Percentiles rank a stretch among this genome's conserved stretches.
Conservation (phyloP, 148 eudicot genomes). For the Spergularia bocconei region DNA sequence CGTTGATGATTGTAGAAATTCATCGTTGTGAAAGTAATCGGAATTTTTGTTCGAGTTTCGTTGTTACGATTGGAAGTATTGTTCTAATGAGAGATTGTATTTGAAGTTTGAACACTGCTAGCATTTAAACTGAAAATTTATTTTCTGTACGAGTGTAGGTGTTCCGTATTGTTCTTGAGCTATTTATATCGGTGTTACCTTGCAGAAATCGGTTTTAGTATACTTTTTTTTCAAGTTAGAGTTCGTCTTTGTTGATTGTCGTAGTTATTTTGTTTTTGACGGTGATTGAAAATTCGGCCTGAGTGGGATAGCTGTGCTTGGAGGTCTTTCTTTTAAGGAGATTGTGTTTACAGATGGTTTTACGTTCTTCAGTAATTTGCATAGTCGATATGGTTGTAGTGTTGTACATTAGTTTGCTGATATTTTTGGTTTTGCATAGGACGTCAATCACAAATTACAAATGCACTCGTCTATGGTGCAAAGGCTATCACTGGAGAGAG, state of each 20-base stretch:
- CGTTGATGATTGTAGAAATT: not conserved
- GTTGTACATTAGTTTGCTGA: not conserved
- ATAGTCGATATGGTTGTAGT: not conserved
- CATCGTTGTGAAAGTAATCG: not conserved
- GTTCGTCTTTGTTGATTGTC: not conserved
- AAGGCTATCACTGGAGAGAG: slow-evolving; percentile 75
- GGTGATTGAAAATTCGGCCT: too few relatives aligned
- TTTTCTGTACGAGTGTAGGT: not conserved
- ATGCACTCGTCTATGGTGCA: slow-evolving; percentile 90
- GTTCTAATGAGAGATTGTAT: not conserved
- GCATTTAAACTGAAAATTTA: not conserved
- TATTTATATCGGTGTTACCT: not conserved
- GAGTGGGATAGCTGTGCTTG: too few relatives aligned
- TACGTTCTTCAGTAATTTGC: not conserved
- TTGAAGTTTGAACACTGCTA: too few relatives aligned
- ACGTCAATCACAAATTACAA: slow-evolving; percentile 46
- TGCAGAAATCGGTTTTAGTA: not conserved
- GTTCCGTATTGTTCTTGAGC: not conserved
- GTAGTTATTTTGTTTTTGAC: not conserved
- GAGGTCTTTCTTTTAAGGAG: too few relatives aligned
- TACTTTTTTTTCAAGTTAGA: not conserved
- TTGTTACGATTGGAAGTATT: not conserved
- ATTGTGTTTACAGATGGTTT: not conserved
- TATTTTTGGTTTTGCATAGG: slow-evolving; percentile 38
- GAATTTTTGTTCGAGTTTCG: not conserved